Percentiles rank a stretch among this genome's conserved stretches.
phyloP scores from a whole-genome alignment of 2,329 filamentous ascomycete species.

The Truncatella angustata region DNA sequence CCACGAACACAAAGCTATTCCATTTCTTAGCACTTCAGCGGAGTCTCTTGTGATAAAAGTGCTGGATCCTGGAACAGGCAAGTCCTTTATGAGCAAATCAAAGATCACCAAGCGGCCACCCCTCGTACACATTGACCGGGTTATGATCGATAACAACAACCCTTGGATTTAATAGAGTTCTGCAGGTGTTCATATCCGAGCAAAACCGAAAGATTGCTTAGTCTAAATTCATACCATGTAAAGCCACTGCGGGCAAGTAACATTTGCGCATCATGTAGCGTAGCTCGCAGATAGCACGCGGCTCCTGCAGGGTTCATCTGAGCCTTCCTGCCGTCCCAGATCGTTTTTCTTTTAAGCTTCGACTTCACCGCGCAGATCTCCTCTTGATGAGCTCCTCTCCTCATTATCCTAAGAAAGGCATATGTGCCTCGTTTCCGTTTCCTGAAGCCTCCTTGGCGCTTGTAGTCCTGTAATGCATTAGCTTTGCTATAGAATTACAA shows the following conservation, averaged over 20 bases:
- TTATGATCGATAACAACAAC: not conserved
- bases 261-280: not conserved
- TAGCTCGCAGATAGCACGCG: not conserved
- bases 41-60: not conserved
- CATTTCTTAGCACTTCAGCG: not conserved
- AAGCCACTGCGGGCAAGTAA: not conserved
- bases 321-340: not conserved
- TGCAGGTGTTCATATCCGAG: not conserved
- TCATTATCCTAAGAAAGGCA: not conserved
- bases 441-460: not conserved
- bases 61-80: not conserved
- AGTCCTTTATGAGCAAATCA: not conserved
- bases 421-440: not conserved
- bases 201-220: not conserved
- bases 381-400: not conserved
- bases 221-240: not conserved
- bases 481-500: not conserved
- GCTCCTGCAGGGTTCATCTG: not conserved
- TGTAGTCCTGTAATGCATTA: not conserved
- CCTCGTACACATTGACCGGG: not conserved
- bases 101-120: not conserved
- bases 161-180: not conserved
- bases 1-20: not conserved
- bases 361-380: not conserved
- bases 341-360: slow-evolving; percentile 1